These are phyloP conservation scores for Cyberlindnera veronae DNA, from an alignment of 805 yeast genomes.

Conservation along the genomic window DNA sequence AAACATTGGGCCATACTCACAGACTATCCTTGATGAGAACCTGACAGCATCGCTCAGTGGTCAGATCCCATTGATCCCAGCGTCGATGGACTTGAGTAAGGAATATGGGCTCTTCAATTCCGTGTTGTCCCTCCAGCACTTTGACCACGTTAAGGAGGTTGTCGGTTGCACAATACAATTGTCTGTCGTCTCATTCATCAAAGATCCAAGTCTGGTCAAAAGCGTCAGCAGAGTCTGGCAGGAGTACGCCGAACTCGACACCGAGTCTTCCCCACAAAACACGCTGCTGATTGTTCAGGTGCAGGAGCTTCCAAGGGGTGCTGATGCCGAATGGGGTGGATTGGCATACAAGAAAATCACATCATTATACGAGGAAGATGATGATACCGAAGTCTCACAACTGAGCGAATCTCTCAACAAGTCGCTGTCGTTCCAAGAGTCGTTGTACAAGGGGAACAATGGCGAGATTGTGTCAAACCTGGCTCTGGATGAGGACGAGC, in stretches of 20 bases:
- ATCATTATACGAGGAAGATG: slow-evolving; percentile 39
- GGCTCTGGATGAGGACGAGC: slow-evolving; percentile 17
- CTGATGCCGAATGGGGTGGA: slow-evolving; percentile 77
- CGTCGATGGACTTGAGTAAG: slow-evolving; percentile 50
- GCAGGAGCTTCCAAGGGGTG: slow-evolving; percentile 55
- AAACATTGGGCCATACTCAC: slow-evolving; percentile 97
- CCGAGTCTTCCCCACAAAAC: slow-evolving; percentile 25
- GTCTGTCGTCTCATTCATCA: slow-evolving; percentile 53
- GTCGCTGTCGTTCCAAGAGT: slow-evolving; percentile 3
- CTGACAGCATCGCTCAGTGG: slow-evolving; percentile 73
- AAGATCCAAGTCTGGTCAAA: slow-evolving; percentile 30
- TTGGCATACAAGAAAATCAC: slow-evolving; percentile 39
- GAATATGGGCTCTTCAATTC: slow-evolving; percentile 34
- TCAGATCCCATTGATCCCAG: slow-evolving; percentile 83
- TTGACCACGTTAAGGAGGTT: slow-evolving; percentile 56
- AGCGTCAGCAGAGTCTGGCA: slow-evolving; percentile 43
- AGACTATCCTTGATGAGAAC: slow-evolving; percentile 53
- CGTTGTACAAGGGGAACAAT: slow-evolving; percentile 17
- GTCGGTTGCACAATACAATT: slow-evolving; percentile 44
- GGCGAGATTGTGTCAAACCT: slow-evolving; percentile 18
- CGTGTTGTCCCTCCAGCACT: slow-evolving; percentile 69
- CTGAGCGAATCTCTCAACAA: neutral
- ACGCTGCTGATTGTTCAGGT: slow-evolving; percentile 52
- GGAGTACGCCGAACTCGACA: slow-evolving; percentile 32
- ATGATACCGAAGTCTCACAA: slow-evolving; percentile 24